Evolutionary conservation across 2,329 filamentous ascomycete genomes (phyloP).

Genomic region (Tolypocladium guangdongense): DNA sequence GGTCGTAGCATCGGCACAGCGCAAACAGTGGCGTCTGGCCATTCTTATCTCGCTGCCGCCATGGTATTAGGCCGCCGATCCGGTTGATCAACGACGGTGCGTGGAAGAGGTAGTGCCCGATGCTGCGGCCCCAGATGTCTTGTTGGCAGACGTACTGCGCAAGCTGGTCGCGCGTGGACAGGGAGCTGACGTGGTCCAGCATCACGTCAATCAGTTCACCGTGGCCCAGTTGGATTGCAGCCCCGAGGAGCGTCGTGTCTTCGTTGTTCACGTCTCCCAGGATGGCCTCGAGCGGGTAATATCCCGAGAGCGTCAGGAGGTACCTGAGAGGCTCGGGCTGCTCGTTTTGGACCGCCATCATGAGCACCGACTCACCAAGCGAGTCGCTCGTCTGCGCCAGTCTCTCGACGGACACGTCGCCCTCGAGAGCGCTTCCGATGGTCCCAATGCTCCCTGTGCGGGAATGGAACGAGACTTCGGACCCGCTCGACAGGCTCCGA

Average conservation of each 20-base stretch:
- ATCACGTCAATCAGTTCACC: slow-evolving; percentile 63
- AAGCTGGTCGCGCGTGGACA: slow-evolving; percentile 44
- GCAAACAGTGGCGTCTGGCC: slow-evolving; percentile 97
- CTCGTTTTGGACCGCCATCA: slow-evolving; percentile 73
- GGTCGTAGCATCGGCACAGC: slow-evolving; percentile 89
- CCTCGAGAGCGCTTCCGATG: slow-evolving; percentile 61
- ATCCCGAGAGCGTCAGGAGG: slow-evolving; percentile 63
- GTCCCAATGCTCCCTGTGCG: slow-evolving; percentile 69
- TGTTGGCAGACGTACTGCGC: slow-evolving; percentile 60
- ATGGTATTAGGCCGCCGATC: slow-evolving; percentile 71
- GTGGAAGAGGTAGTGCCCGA: slow-evolving; percentile 94
- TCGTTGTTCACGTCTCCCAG: slow-evolving; percentile 82
- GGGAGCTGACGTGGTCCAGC: slow-evolving; percentile 56
- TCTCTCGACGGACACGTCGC: slow-evolving; percentile 74
- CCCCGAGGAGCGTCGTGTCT: slow-evolving; percentile 78
- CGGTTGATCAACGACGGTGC: slow-evolving; percentile 67
- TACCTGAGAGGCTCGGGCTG: slow-evolving; percentile 67
- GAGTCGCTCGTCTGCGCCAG: slow-evolving; percentile 60
- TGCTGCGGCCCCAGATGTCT: slow-evolving; percentile 77
- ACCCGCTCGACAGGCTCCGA: slow-evolving; percentile 77
- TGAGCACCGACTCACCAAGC: slow-evolving; percentile 71
- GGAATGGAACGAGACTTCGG: slow-evolving; percentile 73
- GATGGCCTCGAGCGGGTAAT: slow-evolving; percentile 60
- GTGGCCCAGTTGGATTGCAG: slow-evolving; percentile 78
- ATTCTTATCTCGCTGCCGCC: slow-evolving; percentile 88